Evolutionary conservation across 176 grass and related monocot species (phyloP), one percentile per base, ranked within the genome.

Genomic region (Carex kokanica): DNA sequence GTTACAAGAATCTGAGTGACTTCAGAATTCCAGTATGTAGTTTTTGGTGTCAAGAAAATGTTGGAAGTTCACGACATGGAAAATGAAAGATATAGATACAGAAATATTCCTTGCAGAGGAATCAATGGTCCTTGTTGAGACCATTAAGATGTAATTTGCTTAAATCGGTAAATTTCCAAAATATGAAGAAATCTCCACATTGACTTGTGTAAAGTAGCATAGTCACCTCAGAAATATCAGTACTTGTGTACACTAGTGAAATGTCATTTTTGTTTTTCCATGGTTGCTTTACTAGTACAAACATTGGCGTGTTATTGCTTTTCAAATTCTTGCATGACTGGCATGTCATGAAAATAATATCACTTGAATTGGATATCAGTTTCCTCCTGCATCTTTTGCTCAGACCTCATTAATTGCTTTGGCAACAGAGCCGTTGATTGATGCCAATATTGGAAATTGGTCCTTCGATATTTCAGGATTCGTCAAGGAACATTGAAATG

Each of bases 1-100:
- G 93, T 34, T 91, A 79, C 93, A 92, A 71, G 91, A 90, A 53
- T 77, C 56, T 61, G 75, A n/a, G 86, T 74, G 55, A 75, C 80
- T 79, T 73, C 40, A 72, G 71, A 70, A 65, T 24, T 25, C 18
- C 21, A 2, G 25, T 45, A 81, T 17, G 8, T 83, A 23, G 5
- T 74, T 53, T 43, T 70, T 66, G 56, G 20, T 82, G 70, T 45
- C 69, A 45, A 75, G 51, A 56, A 32, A 63, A 34, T 8, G 34
- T 17, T 12, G 4, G 15, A 15, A 38, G 27, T 78, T 77, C 10
- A n/a, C 53, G 23, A 64, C 41, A 74, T 74, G 41, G 11, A 23
- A 25, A 24, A 53, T n/a, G 16, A 24, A 74, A 56, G 29, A 60
- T 64, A 40, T 25, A 49, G 23, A 62, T 3, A 54, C 2, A 40